These are phyloP conservation scores for Hibiscus mutabilis DNA, from an alignment of 345 rosid species.

Conservation along the genomic window DNA sequence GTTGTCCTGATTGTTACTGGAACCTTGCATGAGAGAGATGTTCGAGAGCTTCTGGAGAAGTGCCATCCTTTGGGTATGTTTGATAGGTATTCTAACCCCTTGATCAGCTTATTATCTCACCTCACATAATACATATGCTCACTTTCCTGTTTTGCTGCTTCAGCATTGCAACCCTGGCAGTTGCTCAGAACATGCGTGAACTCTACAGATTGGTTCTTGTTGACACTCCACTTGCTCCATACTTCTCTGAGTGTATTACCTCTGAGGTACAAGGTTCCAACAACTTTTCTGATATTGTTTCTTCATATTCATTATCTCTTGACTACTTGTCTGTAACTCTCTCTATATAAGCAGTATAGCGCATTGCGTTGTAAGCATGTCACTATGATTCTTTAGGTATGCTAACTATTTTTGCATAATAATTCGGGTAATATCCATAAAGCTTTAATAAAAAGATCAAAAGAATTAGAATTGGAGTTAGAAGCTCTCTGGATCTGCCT, in stretches of 20 bases:
- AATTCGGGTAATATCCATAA: too few relatives aligned
- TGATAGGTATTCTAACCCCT: slow-evolving; percentile 58
- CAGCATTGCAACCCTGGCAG: slow-evolving; percentile 97
- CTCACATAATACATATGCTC: neutral
- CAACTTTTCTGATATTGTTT: neutral
- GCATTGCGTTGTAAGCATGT: too few relatives aligned
- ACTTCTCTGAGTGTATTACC: slow-evolving; percentile 94
- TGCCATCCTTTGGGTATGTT: slow-evolving; percentile 99
- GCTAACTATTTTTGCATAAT: too few relatives aligned
- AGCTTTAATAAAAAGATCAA: too few relatives aligned
- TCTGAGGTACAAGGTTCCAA: slow-evolving; percentile 57
- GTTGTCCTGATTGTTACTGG: slow-evolving; percentile 98
- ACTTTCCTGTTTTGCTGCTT: neutral
- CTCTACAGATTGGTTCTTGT: slow-evolving; percentile 97
- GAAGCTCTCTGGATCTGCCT: too few relatives aligned
- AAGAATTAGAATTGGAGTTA: too few relatives aligned
- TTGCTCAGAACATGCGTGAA: slow-evolving; percentile 98
- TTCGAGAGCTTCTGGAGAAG: slow-evolving; percentile 88
- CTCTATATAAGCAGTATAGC: too few relatives aligned
- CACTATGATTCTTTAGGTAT: too few relatives aligned
- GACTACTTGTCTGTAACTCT: too few relatives aligned
- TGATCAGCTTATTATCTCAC: neutral
- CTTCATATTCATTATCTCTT: too few relatives aligned
- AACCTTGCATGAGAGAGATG: slow-evolving; percentile 98
- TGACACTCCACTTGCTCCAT: slow-evolving; percentile 97